Base-by-base conservation (phyloP, 1,139 yeast species). In the Sugiyamaella novakii region DNA sequence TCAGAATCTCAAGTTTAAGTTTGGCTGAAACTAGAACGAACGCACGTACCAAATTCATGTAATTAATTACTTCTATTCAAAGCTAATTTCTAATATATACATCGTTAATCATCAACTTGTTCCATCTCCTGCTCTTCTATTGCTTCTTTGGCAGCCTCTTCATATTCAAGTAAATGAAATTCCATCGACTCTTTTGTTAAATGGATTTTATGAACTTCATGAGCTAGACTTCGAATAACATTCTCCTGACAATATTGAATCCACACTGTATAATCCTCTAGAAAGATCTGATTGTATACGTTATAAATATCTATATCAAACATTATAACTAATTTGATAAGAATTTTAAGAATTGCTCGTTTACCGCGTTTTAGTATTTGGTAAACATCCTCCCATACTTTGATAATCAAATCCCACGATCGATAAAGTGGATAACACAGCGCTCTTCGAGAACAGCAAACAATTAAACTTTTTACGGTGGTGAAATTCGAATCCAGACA, bases 261-360 rank as follows among this genome's bases (percentile, higher is more conserved):
- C 95, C 96, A 92, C 3, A 85, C 73, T 49, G 88, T 76, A 57
- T 89, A 73, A 64, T 92, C 98, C 60, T 87, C 92, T 10, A 91
- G 61, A 75, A 89, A 77, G 1, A 91, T 77, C 60, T 81, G 82
- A 60, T 87, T 87, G 65, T 92, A 92, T 7, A 88, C 91, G 61
- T 86, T 86, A 64, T 89, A 89, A n/a, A 85, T 78, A 58, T 91
- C 97, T 58, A 72, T 83, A 51, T 96, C 76, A 66, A 89, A 89
- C n/a, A 85, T 68, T 60, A 85, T 91, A 57, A 86, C 78, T 11
- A 81, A 67, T 18, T 76, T 79, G 30, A 89, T 67, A 30, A 91
- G 64, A 1, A 78, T 71, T 55, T 78, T 77, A 37, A 89, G 69
- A 0, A 91, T 74, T 10, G 77, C 72, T 47, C 87, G 71, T 60